Conservation (phyloP, 495 filamentous ascomycete species). For the Talaromyces stipitatus region DNA sequence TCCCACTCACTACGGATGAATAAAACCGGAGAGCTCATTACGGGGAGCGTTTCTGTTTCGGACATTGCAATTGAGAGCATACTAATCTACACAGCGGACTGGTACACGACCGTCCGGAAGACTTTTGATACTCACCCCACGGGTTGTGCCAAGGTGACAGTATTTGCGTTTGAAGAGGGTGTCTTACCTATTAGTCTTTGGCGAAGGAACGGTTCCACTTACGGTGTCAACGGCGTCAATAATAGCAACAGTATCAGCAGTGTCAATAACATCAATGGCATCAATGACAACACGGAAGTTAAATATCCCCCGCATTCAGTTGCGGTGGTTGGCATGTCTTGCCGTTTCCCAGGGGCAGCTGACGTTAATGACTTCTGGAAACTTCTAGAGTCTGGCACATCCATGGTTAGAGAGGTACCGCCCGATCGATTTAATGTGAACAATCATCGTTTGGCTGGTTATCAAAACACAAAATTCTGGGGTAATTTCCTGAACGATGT, state of each 20-base stretch:
- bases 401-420: constrained; percentile 11
- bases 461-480: constrained; percentile 17
- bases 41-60: constrained; percentile 15
- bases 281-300: neutral
- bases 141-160: neutral
- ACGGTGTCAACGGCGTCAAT: neutral
- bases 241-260: neutral
- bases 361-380: constrained; percentile 31
- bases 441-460: neutral
- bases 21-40: constrained; percentile 10
- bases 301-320: constrained; percentile 16
- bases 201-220: neutral
- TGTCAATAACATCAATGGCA: constrained; percentile 1
- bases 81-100: constrained; percentile 31
- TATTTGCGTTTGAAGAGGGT: constrained; percentile 3
- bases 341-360: constrained; percentile 27
- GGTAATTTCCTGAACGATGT: constrained; percentile 25
- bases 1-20: constrained; percentile 16
- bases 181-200: neutral
- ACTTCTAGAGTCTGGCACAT: constrained; percentile 15
- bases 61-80: constrained; percentile 28
- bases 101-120: constrained; percentile 23
- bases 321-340: constrained; percentile 36
- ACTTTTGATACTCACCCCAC: neutral
- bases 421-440: constrained; percentile 10